These are phyloP conservation scores for Corinectria fuckeliana DNA, from an alignment of 2,329 filamentous ascomycete genomes.

Conservation along the genomic window DNA sequence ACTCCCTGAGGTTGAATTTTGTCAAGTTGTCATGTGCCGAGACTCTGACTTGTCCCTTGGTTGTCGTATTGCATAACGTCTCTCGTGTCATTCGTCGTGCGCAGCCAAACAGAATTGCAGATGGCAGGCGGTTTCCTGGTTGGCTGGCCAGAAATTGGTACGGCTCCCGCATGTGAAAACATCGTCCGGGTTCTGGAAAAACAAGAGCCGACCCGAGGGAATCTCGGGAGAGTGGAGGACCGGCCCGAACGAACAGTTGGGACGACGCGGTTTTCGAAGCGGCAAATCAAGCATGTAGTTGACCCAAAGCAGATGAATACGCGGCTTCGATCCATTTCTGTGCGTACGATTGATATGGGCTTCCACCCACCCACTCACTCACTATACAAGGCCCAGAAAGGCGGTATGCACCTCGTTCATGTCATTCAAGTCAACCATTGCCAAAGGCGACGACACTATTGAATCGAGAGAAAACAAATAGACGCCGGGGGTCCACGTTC, in stretches of 20 bases:
- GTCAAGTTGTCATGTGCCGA: not conserved
- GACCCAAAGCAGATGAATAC: slow-evolving; percentile 2
- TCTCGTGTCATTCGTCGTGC: not conserved
- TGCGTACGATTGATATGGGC: not conserved
- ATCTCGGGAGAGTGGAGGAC: slow-evolving; percentile 1
- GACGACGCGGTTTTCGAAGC: not conserved
- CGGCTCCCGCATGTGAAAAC: slow-evolving; percentile 26
- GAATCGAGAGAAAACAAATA: slow-evolving; percentile 17
- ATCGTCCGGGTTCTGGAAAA: slow-evolving; percentile 7
- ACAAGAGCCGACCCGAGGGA: slow-evolving; percentile 3
- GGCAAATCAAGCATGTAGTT: no score
- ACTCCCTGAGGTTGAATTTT: not conserved
- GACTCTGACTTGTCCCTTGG: not conserved
- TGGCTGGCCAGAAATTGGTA: not conserved
- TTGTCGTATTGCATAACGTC: not conserved
- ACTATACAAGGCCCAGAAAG: not conserved
- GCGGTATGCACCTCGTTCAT: not conserved
- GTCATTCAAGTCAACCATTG: not conserved
- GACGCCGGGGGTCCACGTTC: slow-evolving; percentile 32
- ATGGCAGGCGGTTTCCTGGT: slow-evolving; percentile 3
- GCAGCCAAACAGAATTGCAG: not conserved
- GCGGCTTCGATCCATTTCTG: not conserved
- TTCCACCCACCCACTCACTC: not conserved
- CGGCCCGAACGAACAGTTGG: not conserved
- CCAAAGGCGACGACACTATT: not conserved